Conservation (phyloP, 768 basidiomycete genomes). For the Termitomyces sp. region DNA sequence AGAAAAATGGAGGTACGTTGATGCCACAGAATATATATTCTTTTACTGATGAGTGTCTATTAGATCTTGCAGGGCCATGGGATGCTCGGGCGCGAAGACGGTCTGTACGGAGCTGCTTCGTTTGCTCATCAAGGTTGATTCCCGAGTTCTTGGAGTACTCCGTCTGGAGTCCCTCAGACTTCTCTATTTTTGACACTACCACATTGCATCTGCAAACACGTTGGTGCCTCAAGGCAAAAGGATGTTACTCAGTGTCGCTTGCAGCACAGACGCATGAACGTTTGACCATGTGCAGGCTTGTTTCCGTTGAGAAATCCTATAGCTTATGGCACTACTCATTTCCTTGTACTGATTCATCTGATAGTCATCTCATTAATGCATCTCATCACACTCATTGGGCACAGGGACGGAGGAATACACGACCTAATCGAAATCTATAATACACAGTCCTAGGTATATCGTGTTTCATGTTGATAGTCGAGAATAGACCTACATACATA, state of each 20-base stretch:
- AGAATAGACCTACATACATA: too few species aligned
- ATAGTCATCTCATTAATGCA: not conserved
- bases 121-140: conserved; percentile 87
- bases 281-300: not conserved
- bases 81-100: conserved; percentile 89
- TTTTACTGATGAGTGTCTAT: not conserved
- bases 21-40: not conserved
- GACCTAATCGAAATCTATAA: too few species aligned
- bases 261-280: not conserved
- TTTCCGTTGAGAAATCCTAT: not conserved
- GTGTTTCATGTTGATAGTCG: not conserved
- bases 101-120: conserved; percentile 89
- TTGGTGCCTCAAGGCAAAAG: not conserved
- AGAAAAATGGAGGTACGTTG: conserved; percentile 92
- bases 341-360: not conserved
- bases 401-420: not conserved
- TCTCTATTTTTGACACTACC: too few species aligned
- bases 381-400: not conserved
- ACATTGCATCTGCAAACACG: not conserved
- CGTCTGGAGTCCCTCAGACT: not conserved
- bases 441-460: not conserved
- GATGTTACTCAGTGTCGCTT: not conserved
- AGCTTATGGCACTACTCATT: too few species aligned
- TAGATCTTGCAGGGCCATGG: conserved; percentile 86
- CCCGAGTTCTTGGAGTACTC: not conserved